Conservation (phyloP, 768 basidiomycete species). For the Mycena olivaceomarginata region DNA sequence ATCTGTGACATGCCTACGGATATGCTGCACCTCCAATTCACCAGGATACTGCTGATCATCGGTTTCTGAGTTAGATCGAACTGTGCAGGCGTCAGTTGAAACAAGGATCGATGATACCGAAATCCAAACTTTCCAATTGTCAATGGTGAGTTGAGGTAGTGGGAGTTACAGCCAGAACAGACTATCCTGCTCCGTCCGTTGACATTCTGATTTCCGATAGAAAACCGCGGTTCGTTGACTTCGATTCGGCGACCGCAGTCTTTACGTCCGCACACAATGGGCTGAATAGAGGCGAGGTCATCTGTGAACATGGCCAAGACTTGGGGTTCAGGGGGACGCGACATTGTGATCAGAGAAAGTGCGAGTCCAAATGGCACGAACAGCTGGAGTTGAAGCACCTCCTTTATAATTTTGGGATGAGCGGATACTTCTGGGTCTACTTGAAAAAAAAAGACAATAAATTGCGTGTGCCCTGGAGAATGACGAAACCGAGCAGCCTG, state of each 20-base stretch:
- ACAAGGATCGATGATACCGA: background rate
- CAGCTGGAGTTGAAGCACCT: background rate
- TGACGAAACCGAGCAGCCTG: too few relatives aligned
- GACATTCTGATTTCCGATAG: conserved; percentile 7
- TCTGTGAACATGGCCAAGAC: conserved; percentile 2
- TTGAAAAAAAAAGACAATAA: too few relatives aligned
- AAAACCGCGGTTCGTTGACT: background rate
- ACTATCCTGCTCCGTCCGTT: conserved; percentile 1
- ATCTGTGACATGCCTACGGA: background rate
- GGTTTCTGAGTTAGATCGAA: background rate
- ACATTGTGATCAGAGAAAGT: background rate
- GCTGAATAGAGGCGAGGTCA: background rate
- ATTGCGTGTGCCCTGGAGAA: too few relatives aligned
- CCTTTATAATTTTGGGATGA: background rate
- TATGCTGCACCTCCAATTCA: background rate
- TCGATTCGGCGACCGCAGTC: background rate
- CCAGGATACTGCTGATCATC: background rate
- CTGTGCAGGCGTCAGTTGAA: background rate
- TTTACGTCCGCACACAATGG: background rate
- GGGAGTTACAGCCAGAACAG: background rate
- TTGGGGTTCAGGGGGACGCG: background rate
- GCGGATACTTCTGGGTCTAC: too few relatives aligned
- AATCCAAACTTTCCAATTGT: background rate
- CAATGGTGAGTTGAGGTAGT: background rate
- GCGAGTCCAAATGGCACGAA: background rate